phyloP scores from a whole-genome alignment of 179 eudicot species.

The Heliamphora pulchella region DNA sequence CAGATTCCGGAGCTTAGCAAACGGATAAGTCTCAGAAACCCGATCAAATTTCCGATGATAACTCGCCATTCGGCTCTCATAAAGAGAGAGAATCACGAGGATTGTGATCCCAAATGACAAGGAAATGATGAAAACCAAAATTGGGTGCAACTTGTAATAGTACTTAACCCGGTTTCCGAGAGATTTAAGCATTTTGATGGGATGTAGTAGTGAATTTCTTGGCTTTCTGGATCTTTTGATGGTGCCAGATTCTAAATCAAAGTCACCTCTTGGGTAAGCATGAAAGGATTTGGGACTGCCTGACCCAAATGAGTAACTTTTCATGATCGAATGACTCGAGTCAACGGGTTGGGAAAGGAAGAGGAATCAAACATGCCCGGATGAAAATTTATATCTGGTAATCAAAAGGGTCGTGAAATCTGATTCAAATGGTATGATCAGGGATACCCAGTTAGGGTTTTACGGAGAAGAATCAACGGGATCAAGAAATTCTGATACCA shows the following conservation, averaged over 20 bases:
- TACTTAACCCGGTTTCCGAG: conserved; percentile 36
- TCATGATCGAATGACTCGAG: conserved; percentile 25
- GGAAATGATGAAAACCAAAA: conserved; percentile 39
- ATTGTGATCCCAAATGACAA: conserved; percentile 50
- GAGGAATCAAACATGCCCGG: conserved; percentile 8
- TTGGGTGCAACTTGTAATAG: conserved; percentile 60
- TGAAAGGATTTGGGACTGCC: conserved; percentile 63
- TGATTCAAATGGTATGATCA: neutral
- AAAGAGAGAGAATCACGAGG: conserved; percentile 40
- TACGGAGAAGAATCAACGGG: neutral
- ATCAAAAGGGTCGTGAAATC: neutral
- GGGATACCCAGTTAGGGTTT: neutral
- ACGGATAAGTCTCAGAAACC: conserved; percentile 37
- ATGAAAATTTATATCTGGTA: neutral
- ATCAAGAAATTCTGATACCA: neutral
- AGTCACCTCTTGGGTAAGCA: conserved; percentile 71
- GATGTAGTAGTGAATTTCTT: conserved; percentile 32
- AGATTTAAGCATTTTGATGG: conserved; percentile 52
- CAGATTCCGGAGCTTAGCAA: conserved; percentile 61
- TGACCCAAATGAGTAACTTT: conserved; percentile 46
- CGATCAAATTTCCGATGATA: conserved; percentile 29
- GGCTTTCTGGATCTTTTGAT: conserved; percentile 46
- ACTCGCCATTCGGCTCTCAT: conserved; percentile 30
- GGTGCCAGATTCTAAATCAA: conserved; percentile 73
- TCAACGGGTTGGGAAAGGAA: neutral